These are phyloP conservation scores for Clonostachys rhizophaga DNA, from an alignment of 2,329 filamentous ascomycete species.

Conservation along the genomic window DNA sequence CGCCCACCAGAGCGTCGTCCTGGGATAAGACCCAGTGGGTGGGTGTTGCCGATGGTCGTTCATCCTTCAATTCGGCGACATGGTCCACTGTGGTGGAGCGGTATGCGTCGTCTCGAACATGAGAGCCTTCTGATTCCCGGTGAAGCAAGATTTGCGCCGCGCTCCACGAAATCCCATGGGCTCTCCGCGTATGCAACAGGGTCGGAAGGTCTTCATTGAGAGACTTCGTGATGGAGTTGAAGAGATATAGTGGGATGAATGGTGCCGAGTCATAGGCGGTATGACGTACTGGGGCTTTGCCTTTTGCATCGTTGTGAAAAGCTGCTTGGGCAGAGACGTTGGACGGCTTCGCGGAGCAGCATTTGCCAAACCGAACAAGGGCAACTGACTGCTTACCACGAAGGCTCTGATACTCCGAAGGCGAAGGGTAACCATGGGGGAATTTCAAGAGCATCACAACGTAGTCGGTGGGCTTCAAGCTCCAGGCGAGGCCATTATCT, in stretches of 20 bases:
- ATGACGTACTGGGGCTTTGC: background rate
- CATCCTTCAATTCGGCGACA: no score
- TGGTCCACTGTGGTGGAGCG: no score
- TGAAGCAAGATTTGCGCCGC: slow-evolving; percentile 8
- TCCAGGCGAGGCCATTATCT: slow-evolving; percentile 69
- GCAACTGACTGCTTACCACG: background rate
- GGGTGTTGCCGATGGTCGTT: background rate
- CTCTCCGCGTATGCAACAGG: slow-evolving; percentile 55
- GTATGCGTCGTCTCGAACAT: no score
- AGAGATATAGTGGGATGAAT: background rate
- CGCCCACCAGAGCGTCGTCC: slow-evolving; percentile 22
- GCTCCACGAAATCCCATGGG: slow-evolving; percentile 55
- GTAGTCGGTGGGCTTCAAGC: slow-evolving; percentile 59
- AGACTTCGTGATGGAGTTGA: background rate
- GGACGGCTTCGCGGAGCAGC: background rate
- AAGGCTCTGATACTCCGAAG: slow-evolving; percentile 41
- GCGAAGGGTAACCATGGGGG: slow-evolving; percentile 49
- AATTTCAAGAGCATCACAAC: slow-evolving; percentile 67
- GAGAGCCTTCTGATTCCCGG: background rate
- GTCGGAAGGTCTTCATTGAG: slow-evolving; percentile 60
- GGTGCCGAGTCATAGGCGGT: background rate
- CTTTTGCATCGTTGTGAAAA: background rate
- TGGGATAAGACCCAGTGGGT: slow-evolving; percentile 7
- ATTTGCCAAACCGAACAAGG: background rate
- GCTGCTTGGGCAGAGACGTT: background rate